A percentile compares a stretch with the other conserved stretches of the same genome.
phyloP scores from a whole-genome alignment of 495 filamentous ascomycete species.

The Penicillium diatomitis region DNA sequence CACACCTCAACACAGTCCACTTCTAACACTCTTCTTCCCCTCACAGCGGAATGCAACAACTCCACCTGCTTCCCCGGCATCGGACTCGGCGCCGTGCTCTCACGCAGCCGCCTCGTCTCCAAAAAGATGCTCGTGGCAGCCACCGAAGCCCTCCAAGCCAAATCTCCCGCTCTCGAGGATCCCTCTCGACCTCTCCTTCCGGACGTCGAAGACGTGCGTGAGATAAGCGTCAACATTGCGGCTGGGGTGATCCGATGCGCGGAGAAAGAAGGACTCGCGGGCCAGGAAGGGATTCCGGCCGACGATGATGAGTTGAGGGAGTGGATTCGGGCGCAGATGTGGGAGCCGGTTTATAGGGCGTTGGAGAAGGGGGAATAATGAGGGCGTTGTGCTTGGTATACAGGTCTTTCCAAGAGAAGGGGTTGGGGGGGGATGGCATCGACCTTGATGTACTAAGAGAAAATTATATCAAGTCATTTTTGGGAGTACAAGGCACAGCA shows the following conservation, averaged over 20 bases:
- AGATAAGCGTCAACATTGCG: conserved; percentile 70
- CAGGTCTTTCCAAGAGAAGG: too few relatives aligned
- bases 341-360: conserved; percentile 66
- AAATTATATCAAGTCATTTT: too few relatives aligned
- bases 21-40: too few relatives aligned
- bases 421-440: too few relatives aligned
- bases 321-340: conserved; percentile 89
- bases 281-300: conserved; percentile 32
- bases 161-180: conserved; percentile 58
- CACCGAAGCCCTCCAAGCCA: conserved; percentile 58
- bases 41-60: conserved; percentile 78
- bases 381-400: not conserved
- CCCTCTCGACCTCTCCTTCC: conserved; percentile 55
- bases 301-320: conserved; percentile 53
- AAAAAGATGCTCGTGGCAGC: conserved; percentile 80
- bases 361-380: conserved; percentile 24
- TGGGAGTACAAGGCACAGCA: too few relatives aligned
- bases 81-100: conserved; percentile 69
- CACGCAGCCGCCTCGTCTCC: conserved; percentile 49
- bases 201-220: conserved; percentile 65
- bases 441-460: too few relatives aligned
- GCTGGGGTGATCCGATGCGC: conserved; percentile 68
- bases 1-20: too few relatives aligned
- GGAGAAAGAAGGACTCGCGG: conserved; percentile 57
- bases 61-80: conserved; percentile 81